These are phyloP conservation scores for Pyrus betulifolia DNA, from an alignment of 306 rosid genomes.

Conservation along the genomic window DNA sequence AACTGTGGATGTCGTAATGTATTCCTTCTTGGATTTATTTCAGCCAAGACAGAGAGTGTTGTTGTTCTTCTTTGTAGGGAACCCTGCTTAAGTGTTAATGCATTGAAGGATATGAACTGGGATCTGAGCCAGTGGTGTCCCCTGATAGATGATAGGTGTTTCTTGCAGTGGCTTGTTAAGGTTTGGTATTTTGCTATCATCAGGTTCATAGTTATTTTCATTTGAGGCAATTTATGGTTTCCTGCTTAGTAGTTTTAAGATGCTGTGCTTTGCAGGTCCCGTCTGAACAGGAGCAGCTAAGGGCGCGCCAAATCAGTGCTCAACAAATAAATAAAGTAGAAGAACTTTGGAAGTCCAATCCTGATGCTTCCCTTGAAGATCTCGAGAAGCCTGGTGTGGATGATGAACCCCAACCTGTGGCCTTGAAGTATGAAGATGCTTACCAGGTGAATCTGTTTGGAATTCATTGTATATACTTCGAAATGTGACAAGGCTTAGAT, in stretches of 20 bases:
- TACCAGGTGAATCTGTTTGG: slow-evolving; percentile 60
- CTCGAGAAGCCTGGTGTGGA: slow-evolving; percentile 99
- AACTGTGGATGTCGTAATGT: slow-evolving; percentile 99
- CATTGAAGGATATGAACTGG: slow-evolving; percentile 99
- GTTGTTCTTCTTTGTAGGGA: slow-evolving; percentile 98
- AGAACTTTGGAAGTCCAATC: slow-evolving; percentile 98
- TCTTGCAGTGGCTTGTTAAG: slow-evolving; percentile 99
- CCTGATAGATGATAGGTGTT: slow-evolving; percentile 96
- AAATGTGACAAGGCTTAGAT: background rate
- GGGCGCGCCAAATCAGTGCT: slow-evolving; percentile 99
- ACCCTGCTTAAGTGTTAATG: slow-evolving; percentile 98
- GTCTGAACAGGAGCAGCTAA: slow-evolving; percentile 96
- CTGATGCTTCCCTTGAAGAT: slow-evolving; percentile 97
- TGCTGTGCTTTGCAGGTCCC: slow-evolving; percentile 62
- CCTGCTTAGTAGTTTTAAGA: background rate
- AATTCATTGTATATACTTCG: slow-evolving; percentile 1
- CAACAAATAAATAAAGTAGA: slow-evolving; percentile 98
- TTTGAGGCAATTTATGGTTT: background rate
- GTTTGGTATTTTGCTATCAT: slow-evolving; percentile 27
- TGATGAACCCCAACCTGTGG: slow-evolving; percentile 98
- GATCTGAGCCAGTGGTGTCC: slow-evolving; percentile 99
- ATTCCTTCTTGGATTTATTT: slow-evolving; percentile 94
- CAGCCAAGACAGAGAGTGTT: slow-evolving; percentile 99
- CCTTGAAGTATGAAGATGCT: slow-evolving; percentile 93
- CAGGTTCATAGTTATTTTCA: background rate